Evolutionary conservation across 2,329 filamentous ascomycete species (phyloP).

Genomic region (Microsporum ferrugineum): DNA sequence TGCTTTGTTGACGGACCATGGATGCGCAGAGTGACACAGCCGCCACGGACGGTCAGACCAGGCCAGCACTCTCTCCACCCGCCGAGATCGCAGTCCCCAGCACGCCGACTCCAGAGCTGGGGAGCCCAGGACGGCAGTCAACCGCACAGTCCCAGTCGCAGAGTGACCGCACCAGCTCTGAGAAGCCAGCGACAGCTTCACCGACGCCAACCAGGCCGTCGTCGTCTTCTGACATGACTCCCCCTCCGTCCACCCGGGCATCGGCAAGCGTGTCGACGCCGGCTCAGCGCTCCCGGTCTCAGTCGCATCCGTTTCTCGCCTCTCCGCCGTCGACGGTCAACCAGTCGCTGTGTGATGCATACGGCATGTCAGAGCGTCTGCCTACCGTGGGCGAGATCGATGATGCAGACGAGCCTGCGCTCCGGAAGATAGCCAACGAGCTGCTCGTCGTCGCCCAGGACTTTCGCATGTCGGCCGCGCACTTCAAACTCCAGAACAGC

Average conservation of each 20-base stretch:
- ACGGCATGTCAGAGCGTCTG: conserved; percentile 34
- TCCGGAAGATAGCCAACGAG: conserved; percentile 44
- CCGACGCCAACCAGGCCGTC: conserved; percentile 34
- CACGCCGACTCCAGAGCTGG: background rate
- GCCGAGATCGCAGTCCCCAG: background rate
- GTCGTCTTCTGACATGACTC: conserved; percentile 46
- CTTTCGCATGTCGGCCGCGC: conserved; percentile 70
- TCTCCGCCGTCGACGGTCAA: conserved; percentile 41
- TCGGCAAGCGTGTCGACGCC: conserved; percentile 21
- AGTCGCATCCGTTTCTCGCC: conserved; percentile 25
- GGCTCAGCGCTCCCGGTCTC: conserved; percentile 33
- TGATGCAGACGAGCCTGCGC: conserved; percentile 40
- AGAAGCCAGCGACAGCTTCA: conserved; percentile 15
- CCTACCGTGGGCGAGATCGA: conserved; percentile 43
- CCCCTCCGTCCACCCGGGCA: conserved; percentile 52
- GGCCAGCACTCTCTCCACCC: background rate
- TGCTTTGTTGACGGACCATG: background rate
- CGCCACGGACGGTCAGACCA: background rate
- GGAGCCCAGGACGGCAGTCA: background rate
- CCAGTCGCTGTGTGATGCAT: conserved; percentile 31
- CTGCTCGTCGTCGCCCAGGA: conserved; percentile 48
- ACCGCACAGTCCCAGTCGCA: background rate
- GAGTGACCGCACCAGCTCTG: conserved; percentile 13
- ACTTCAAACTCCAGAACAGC: conserved; percentile 82
- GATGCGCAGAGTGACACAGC: background rate